Percentiles rank a stretch among this genome's conserved stretches.
phyloP scores from a whole-genome alignment of 169 alveolate species.

The Eimeria necatrix region DNA sequence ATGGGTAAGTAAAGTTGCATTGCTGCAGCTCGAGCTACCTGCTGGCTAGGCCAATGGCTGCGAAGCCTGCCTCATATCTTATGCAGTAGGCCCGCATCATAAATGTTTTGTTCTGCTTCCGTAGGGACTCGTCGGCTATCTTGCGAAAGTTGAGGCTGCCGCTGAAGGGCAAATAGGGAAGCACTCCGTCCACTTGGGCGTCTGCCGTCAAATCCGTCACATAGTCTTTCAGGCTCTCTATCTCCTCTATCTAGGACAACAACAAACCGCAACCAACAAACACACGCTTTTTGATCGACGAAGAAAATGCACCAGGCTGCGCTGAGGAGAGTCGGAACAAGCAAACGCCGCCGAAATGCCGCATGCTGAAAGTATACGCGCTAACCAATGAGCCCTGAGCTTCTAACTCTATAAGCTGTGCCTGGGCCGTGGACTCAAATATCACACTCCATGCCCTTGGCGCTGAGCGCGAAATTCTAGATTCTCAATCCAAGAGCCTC shows the following conservation, averaged over 20 bases:
- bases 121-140: conserved; percentile 84
- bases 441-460: no score
- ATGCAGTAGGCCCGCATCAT: conserved; percentile 89
- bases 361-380: no score
- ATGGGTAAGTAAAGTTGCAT: background rate
- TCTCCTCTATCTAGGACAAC: conserved; percentile 67
- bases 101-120: conserved; percentile 84
- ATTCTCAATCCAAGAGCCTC: background rate
- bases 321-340: no score
- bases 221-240: conserved; percentile 87
- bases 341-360: no score
- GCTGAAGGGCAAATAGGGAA: conserved; percentile 86
- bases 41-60: background rate
- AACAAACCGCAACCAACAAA: no score
- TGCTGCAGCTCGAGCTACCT: background rate
- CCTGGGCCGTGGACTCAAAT: no score
- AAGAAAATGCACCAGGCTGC: no score
- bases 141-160: conserved; percentile 89
- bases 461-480: background rate
- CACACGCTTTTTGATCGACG: no score
- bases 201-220: conserved; percentile 87
- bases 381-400: no score
- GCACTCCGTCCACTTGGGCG: conserved; percentile 85
- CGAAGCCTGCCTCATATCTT: conserved; percentile 89
- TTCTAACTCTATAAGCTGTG: no score